Base-by-base conservation (phyloP, 1,139 yeast genomes). In the Protomyces arabidopsidicola region DNA sequence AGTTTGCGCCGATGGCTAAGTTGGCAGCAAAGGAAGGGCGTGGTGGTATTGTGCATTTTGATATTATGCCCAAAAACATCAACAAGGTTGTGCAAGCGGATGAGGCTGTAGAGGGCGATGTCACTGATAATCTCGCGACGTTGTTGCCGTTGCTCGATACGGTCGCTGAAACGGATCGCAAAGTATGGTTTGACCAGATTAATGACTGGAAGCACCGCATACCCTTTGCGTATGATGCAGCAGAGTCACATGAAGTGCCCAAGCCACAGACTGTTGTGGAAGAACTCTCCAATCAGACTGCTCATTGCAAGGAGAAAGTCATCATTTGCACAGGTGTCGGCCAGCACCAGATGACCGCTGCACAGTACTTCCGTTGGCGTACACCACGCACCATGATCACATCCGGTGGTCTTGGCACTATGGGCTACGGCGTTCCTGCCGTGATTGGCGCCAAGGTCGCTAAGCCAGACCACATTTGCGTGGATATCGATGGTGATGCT, bases 301-400 rank as follows among this genome's bases (percentile, higher is more conserved):
- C 78, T 67, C 80, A 79, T 63, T 79, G 80, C 64, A 82, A 84
- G 72, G 85, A 84, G 68, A 88, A 84, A 75, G 91, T 90, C 68
- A 84, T 90, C 72, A 86, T 93, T 71, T 88, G 98, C 65, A 93
- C 98, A 55, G 98, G 98, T 81, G 98, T 93, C 65, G 98, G 98
- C 67, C 98, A 93, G 81, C 98, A 93, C 82, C 98, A 93, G 80
- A 93, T 93, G 98, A 93, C 98, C 98, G 95, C 98, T 53, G 98
- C 98, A 53, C 98, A 93, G 79, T 91, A 90, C 76, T 90, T 87
- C 84, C 84, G 90, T 64, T 91, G 97, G 95, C 87, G 85, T 67
- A 79, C 83, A 69, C 97, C 98, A 71, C 84, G 98, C 77, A 82
- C 95, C 64, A 87, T 93, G 81, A 88, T 93, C 75, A 90, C 98